These are phyloP conservation scores for Daldinia sp. DNA, from an alignment of 2,329 filamentous ascomycete species.

Conservation along the genomic window DNA sequence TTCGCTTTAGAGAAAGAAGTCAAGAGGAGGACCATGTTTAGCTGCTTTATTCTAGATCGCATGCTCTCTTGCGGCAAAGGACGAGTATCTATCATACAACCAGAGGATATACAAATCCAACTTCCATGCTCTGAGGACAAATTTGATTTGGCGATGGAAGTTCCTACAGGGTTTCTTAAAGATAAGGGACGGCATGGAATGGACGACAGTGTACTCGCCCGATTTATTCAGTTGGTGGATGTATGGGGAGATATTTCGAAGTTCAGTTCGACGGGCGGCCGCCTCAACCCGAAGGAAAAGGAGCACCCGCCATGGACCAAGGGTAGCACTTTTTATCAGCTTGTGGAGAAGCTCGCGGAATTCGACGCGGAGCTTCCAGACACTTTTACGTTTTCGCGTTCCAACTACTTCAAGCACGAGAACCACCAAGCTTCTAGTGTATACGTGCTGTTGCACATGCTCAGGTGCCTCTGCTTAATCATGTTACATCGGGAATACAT, in stretches of 20 bases:
- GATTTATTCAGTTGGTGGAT: constrained; percentile 66
- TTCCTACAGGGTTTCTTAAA: constrained; percentile 59
- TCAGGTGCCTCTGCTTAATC: constrained; percentile 71
- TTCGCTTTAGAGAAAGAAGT: constrained; percentile 68
- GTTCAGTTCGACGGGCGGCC: constrained; percentile 62
- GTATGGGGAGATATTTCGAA: constrained; percentile 66
- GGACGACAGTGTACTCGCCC: constrained; percentile 59
- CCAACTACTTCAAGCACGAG: constrained; percentile 72
- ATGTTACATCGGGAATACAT: constrained; percentile 75
- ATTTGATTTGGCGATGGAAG: constrained; percentile 69
- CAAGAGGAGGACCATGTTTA: constrained; percentile 75
- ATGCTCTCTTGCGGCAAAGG: constrained; percentile 72
- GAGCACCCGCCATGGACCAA: constrained; percentile 66
- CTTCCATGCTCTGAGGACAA: constrained; percentile 72
- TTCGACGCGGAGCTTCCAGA: constrained; percentile 64
- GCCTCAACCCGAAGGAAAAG: constrained; percentile 53
- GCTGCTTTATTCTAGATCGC: constrained; percentile 76
- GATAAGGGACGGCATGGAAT: constrained; percentile 41
- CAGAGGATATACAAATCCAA: constrained; percentile 69
- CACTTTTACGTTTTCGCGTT: constrained; percentile 64
- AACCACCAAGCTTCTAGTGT: constrained; percentile 68
- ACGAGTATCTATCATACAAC: constrained; percentile 65
- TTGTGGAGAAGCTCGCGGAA: constrained; percentile 59
- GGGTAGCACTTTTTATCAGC: constrained; percentile 61
- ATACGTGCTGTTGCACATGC: constrained; percentile 73